Conservation (phyloP, 2,329 filamentous ascomycete species). For the Gliomastix tumulicola region DNA sequence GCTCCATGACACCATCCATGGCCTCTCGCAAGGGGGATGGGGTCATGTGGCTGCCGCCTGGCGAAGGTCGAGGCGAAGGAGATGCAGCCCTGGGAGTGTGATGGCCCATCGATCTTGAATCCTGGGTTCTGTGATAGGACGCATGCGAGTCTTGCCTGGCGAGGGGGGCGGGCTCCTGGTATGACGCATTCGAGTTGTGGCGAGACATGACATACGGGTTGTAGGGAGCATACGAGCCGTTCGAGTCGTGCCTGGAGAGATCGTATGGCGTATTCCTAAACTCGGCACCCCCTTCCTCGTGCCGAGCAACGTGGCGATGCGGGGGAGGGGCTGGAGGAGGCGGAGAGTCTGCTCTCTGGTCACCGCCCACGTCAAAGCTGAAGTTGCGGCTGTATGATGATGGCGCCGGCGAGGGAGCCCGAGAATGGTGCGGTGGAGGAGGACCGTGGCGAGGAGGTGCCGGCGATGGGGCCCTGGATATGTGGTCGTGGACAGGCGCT, state of each 20-base stretch:
- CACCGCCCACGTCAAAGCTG: constrained; percentile 12
- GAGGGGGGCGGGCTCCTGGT: constrained; percentile 13
- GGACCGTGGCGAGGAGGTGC: constrained; percentile 17
- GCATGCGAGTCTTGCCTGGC: constrained; percentile 30
- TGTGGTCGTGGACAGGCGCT: constrained; percentile 19
- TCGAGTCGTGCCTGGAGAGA: constrained; percentile 23
- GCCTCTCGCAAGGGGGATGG: constrained; percentile 88
- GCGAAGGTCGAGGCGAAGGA: constrained; percentile 46
- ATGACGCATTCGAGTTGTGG: constrained; percentile 26
- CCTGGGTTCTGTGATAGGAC: constrained; percentile 18
- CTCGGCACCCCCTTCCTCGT: constrained; percentile 3
- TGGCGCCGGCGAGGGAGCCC: constrained; percentile 28
- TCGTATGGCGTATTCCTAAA: constrained; percentile 3
- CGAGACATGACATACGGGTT: constrained; percentile 19
- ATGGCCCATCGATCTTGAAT: constrained; percentile 21
- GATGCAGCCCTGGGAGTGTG: constrained; percentile 46
- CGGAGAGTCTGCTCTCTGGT: constrained; percentile 46
- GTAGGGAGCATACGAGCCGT: constrained; percentile 24
- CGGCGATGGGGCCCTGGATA: constrained; percentile 23
- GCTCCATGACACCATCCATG: constrained; percentile 98
- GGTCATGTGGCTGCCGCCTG: constrained; percentile 55
- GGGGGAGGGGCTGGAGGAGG: constrained; percentile 82
- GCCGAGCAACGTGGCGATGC: constrained; percentile 58
- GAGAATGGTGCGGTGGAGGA: constrained; percentile 6
- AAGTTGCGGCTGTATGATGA: constrained; percentile 15